Base-by-base conservation (phyloP, 345 rosid genomes). In the Clarkia xantiana region DNA sequence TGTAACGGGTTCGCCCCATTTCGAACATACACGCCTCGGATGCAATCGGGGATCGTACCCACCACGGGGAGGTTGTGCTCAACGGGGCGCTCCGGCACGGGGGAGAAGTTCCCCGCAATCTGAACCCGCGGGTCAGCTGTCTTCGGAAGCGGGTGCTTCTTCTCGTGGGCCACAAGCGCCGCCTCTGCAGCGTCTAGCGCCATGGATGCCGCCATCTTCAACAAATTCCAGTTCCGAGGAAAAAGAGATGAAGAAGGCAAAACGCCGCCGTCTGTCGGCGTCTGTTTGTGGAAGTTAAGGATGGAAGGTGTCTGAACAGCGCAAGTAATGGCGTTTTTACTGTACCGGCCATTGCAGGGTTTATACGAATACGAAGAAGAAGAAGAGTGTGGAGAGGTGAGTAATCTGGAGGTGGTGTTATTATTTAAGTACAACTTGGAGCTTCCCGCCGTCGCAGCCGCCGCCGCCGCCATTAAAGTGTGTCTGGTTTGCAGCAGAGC, bases 1-100 rank as follows among this genome's bases (percentile, higher is more conserved):
- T 78, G 79, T 13, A 82, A 71, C 13, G 97, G 97, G 67, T 90
- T 86, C 16, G 95, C 97, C 0, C 97, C 97, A 79, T 90, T 90
- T 16, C 97, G 83, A 50, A 81, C 64, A 46, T 90, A 90, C 40
- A 90, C 86, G 7, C 97, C 97, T 57, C 73, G 62, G 45, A 90
- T 76, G 69, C 88, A 79, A n/a, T 68, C 75, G 3, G 95, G 95
- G 59, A 90, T 81, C 12, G 61, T 58, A 0, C 97, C 97, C 7
- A 40, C 8, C 11, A 90, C 78, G 3, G 79, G 76, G n/a, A 86
- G 77, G 0, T 63, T 45, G 0, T 62, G 69, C 42, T 44, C 53
- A 20, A 83, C 86, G 7, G 88, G 65, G 29, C 67, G 84, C 25
- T 86, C 97, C 34, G 82, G 75, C 0, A 90, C 95, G 1, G 97